A percentile compares a stretch with the other conserved stretches of the same genome.
These are phyloP conservation scores for Raddia guianensis DNA, from an alignment of 176 grass and related monocot genomes.

Conservation along the genomic window DNA sequence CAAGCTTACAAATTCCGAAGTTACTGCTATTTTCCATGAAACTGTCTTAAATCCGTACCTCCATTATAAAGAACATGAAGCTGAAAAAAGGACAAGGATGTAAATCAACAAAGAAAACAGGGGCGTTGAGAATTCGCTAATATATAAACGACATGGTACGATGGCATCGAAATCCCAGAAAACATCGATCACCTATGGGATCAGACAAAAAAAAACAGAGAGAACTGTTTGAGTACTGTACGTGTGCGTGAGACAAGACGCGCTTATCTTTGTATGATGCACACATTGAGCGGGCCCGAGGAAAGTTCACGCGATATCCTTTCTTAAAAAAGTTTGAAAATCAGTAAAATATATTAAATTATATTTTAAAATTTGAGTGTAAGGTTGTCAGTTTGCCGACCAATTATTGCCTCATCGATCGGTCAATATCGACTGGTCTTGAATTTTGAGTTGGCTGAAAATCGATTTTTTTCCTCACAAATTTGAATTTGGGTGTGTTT, in stretches of 20 bases:
- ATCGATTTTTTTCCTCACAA: too few species aligned
- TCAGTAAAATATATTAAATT: too few species aligned
- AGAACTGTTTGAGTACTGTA: not conserved
- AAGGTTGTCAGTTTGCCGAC: too few species aligned
- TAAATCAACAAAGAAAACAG: not conserved
- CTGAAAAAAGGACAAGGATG: not conserved
- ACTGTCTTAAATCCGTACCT: not conserved
- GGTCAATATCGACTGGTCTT: too few species aligned
- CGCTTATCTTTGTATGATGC: not conserved
- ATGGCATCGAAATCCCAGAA: not conserved
- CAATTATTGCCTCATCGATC: too few species aligned
- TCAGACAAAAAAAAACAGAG: not conserved
- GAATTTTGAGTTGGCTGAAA: too few species aligned
- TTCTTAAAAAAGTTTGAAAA: too few species aligned
- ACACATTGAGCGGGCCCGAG: too few species aligned
- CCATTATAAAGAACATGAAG: not conserved
- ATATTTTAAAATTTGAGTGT: too few species aligned
- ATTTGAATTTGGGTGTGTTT: too few species aligned
- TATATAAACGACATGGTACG: not conserved
- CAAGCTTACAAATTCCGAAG: not conserved
- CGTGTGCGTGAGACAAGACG: not conserved
- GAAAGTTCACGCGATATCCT: too few species aligned
- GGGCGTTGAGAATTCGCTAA: not conserved
- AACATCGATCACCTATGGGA: not conserved
- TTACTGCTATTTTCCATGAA: not conserved